These are phyloP conservation scores for Cyclotella atomus DNA, from an alignment of 108 stramenopile genomes.

Conservation along the genomic window DNA sequence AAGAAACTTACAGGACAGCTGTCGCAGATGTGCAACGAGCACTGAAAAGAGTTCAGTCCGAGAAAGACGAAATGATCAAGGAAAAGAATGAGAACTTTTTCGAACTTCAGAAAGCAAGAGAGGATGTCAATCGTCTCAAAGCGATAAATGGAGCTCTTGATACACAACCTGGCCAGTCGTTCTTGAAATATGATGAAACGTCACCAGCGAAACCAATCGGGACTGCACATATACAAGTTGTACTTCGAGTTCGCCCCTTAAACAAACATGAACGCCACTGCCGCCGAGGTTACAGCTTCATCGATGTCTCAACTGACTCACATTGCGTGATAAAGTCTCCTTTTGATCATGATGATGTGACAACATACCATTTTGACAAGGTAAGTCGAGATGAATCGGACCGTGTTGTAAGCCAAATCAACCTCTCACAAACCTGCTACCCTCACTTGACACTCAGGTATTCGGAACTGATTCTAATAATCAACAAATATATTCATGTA, in stretches of 20 bases:
- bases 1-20: not conserved
- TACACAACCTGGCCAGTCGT: too few species aligned
- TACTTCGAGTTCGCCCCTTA: conserved; percentile 20
- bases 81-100: conserved; percentile 12
- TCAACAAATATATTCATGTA: conserved; percentile 1
- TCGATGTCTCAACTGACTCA: conserved; percentile 8
- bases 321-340: conserved; percentile 7
- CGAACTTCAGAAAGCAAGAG: conserved; percentile 14
- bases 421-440: not conserved
- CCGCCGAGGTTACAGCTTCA: conserved; percentile 12
- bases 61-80: conserved; percentile 9
- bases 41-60: conserved; percentile 7
- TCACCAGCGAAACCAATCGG: not conserved
- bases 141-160: not conserved
- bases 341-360: not conserved
- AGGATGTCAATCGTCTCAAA: not conserved
- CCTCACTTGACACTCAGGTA: not conserved
- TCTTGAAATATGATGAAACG: too few species aligned
- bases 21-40: conserved; percentile 11
- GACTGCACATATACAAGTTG: not conserved
- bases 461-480: conserved; percentile 13
- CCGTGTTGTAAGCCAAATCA: not conserved
- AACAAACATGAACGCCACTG: conserved; percentile 8
- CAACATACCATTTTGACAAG: conserved; percentile 11
- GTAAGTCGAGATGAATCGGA: not conserved